Base-by-base conservation (phyloP, 2,329 filamentous ascomycete genomes). In the Epichloe typhina region DNA sequence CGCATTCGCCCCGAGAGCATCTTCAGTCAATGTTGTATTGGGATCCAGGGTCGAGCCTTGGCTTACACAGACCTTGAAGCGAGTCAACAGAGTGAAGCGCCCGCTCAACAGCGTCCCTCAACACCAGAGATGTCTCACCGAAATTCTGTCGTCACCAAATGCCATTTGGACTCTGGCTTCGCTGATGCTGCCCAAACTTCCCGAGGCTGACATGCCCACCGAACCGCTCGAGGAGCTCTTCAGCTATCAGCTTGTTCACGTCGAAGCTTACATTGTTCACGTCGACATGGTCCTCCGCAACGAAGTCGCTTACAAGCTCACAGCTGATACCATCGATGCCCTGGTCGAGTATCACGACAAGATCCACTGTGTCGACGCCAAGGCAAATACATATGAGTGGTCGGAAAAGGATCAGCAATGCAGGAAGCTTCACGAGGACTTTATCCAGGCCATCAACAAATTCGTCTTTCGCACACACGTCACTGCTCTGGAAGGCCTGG, bases 261-360 rank as follows among this genome's bases (percentile, higher is more conserved):
- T 97, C 60, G 90, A 97, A 72, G 93, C 93, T 49, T 98, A 98
- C 68, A 91, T 97, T 60, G 93, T 98, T 54, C 91, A 97, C 69
- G 89, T 98, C 69, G 93, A 98, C 73, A 95, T 97, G 89, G 91
- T 98, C 53, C 82, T 94, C 62, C 86, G 90, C 69, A 93, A 95
- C 67, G 93, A 97, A 73, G 89, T 98, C 63, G 93, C 90, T 59
- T 97, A 90, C 79, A 98, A 98, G 79, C 79, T 98, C 63, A 97
- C 90, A 23, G 80, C 84, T 52, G 93, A 97, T 66, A 89, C 90
- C 55, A 98, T 98, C 71, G 89, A 95, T 62, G 73, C 86, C 49
- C 80, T 98, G 57, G 84, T 95, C 66, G 88, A 95, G 66, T 95
- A 95, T 69, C 93, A 98, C 79, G 90, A 93, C 75, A 88, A 96